A percentile compares a stretch with the other conserved stretches of the same genome.
phyloP scores from a whole-genome alignment of 257 asterid species.

The Nicotiana paniculata region DNA sequence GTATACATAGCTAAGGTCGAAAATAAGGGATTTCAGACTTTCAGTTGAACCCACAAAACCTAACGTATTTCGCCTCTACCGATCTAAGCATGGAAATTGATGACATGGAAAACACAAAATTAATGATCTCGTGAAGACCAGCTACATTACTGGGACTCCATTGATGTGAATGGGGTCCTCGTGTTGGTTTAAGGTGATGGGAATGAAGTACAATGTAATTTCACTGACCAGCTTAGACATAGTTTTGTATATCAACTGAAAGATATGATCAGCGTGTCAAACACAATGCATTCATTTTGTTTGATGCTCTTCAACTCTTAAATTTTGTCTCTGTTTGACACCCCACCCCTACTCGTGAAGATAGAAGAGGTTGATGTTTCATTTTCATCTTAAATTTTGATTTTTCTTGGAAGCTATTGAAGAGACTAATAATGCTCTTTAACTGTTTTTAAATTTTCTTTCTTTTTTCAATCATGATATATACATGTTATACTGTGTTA shows the following conservation, averaged over 20 bases:
- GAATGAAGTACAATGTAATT: not conserved
- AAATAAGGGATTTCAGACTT: not conserved
- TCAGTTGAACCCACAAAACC: not conserved
- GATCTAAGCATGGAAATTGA: not conserved
- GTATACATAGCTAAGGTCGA: not conserved
- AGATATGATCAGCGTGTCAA: not conserved
- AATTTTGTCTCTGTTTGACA: not conserved
- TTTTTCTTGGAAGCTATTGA: not conserved
- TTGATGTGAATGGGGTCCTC: not conserved
- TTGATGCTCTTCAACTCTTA: not conserved
- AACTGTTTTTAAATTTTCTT: too few species aligned
- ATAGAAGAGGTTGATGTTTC: not conserved
- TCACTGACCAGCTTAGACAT: not conserved
- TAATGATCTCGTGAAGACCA: not conserved
- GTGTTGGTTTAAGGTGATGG: not conserved
- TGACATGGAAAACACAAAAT: not conserved
- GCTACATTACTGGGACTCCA: too few species aligned
- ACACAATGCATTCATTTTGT: not conserved
- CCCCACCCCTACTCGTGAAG: not conserved
- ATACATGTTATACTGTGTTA: too few species aligned
- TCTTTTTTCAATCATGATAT: too few species aligned
- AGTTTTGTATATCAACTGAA: not conserved
- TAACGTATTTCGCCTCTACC: not conserved
- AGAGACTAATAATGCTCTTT: not conserved
- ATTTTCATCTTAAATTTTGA: not conserved